Base-by-base conservation (phyloP, 2,329 filamentous ascomycete genomes). In the Neofusicoccum cordaticola region DNA sequence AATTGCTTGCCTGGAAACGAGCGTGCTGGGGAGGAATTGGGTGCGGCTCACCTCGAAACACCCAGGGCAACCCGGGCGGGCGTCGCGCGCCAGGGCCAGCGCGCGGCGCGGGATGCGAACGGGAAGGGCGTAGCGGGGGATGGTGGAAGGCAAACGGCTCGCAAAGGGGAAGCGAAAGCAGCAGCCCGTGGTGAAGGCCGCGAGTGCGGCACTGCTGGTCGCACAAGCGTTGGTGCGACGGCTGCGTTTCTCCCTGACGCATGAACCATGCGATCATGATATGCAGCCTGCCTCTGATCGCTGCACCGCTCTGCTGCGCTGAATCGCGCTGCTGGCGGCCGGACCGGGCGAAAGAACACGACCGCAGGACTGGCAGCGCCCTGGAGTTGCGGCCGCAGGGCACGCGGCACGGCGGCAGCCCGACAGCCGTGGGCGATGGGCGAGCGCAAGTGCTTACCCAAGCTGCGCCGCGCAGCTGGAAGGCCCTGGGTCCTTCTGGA, bases 1-100 rank as follows among this genome's bases (percentile, higher is more conserved):
- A 27, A 60, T 60, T 60, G 56, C 53, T 44, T 45, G 53, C 22
- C 53, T 57, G 53, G 53, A 56, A 42, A 39, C 52, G 52, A 31
- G 37, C 35, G 17, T 31, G 9, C 17, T 12, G n/a, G 41, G 19
- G 56, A 60, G 56, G 56, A 60, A 60, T 60, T 60, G 56, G 34
- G 56, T 60, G 56, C 56, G 56, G 56, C 42, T 60, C 56, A 37
- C 41, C n/a, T 47, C 41, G 56, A 60, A 37, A 22, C 44, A n/a
- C 15, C 41, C 56, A 47, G 41, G 56, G 41, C 56, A n/a, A 13
- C 42, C 41, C 42, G 56, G 42, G 4, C n/a, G 31, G 31, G n/a
- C 15, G 39, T 35, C 9, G 41, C 22, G 56, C 56, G 56, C 56
- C 56, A 47, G 41, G 56, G 17, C 41, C 56, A 45, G 27, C 42